phyloP scores from a whole-genome alignment of 2,329 filamentous ascomycete species.

The Chlorencoelia australis region DNA sequence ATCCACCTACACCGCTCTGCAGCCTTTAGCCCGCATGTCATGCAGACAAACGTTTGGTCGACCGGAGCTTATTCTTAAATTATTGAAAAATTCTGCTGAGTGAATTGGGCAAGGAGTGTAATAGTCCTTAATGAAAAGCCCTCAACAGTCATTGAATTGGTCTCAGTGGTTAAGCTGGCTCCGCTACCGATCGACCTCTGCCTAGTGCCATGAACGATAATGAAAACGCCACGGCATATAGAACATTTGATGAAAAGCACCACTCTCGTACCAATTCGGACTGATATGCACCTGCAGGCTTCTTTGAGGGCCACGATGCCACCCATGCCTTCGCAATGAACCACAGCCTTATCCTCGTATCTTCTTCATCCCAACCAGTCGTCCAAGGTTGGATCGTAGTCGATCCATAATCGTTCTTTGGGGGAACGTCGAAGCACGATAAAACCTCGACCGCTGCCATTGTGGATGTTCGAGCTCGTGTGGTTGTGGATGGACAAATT shows the following conservation, averaged over 20 bases:
- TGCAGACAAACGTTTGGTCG: no score
- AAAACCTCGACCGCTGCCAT: slow-evolving; percentile 37
- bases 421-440: slow-evolving; percentile 30
- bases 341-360: slow-evolving; percentile 28
- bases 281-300: slow-evolving; percentile 12
- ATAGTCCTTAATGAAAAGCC: no score
- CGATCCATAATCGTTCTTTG: slow-evolving; percentile 32
- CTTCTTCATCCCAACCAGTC: slow-evolving; percentile 35
- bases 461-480: slow-evolving; percentile 27
- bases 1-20: slow-evolving; percentile 23
- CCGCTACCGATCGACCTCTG: no score
- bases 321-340: slow-evolving; percentile 28
- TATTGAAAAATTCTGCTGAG: no score
- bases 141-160: no score
- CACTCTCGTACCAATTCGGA: slow-evolving; percentile 24
- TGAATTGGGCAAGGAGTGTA: no score
- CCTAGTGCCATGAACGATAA: no score
- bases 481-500: slow-evolving; percentile 23
- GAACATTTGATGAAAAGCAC: no score
- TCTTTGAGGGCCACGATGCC: slow-evolving; percentile 15
- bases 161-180: no score
- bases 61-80: no score
- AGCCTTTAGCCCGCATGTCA: no score
- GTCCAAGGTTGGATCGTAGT: slow-evolving; percentile 32
- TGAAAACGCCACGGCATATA: no score